A percentile compares a stretch with the other conserved stretches of the same genome.
phyloP scores from a whole-genome alignment of 2,329 filamentous ascomycete species.

The Colletotrichum euphorbiae region DNA sequence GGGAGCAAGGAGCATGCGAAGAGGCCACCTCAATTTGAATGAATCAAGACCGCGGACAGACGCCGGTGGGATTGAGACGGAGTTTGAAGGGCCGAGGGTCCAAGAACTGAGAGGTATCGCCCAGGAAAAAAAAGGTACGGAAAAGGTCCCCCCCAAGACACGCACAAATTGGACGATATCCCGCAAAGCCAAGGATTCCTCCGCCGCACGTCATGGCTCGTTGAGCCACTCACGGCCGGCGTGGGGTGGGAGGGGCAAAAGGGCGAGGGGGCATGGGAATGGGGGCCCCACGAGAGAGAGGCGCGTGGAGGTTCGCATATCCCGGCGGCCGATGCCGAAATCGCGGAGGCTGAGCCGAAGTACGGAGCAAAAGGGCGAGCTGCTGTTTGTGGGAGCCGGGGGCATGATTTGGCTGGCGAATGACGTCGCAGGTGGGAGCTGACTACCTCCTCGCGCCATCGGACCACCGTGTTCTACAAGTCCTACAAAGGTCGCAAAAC shows the following conservation, averaged over 20 bases:
- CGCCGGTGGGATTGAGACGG: too few species aligned
- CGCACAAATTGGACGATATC: not conserved
- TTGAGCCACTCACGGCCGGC: constrained; percentile 2
- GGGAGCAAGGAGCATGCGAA: too few species aligned
- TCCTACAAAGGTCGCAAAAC: too few species aligned
- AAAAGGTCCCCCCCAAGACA: not conserved
- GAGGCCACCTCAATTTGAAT: not conserved
- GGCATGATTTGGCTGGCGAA: not conserved
- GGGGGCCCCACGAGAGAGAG: not conserved
- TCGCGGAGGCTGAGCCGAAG: constrained; percentile 27
- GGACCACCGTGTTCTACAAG: too few species aligned
- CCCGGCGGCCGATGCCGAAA: constrained; percentile 32
- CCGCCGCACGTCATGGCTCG: constrained; percentile 24
- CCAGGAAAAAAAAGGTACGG: not conserved
- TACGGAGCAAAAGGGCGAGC: constrained; percentile 10
- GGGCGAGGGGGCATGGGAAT: not conserved
- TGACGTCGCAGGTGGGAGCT: not conserved
- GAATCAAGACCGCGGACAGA: not conserved
- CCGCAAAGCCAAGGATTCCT: constrained; percentile 3
- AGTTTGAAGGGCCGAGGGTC: not conserved
- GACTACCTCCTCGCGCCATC: too few species aligned
- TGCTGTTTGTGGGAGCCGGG: not conserved
- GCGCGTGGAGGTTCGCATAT: constrained; percentile 10
- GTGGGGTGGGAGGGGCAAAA: constrained; percentile 14
- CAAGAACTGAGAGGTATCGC: not conserved